Conservation (phyloP, 768 basidiomycete species). For the Cyathus striatus region DNA sequence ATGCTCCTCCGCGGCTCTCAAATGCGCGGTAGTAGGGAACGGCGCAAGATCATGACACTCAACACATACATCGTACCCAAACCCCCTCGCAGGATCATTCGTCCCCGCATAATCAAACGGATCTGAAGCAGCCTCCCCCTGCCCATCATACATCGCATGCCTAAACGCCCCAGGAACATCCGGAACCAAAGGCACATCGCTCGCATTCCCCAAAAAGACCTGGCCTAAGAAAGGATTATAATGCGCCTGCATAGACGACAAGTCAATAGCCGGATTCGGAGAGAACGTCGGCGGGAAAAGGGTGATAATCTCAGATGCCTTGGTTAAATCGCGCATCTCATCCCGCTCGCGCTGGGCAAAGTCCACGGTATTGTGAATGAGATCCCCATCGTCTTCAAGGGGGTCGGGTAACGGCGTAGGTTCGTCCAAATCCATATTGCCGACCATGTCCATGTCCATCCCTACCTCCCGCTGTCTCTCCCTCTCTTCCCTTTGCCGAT, state of each 20-base stretch:
- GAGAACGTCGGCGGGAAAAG: constrained; percentile 21
- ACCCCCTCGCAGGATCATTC: constrained; percentile 42
- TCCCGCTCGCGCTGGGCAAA: constrained; percentile 82
- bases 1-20: constrained; percentile 76
- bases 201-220: constrained; percentile 78
- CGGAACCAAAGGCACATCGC: constrained; percentile 61
- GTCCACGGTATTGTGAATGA: constrained; percentile 59
- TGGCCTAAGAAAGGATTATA: constrained; percentile 62
- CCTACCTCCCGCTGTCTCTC: constrained; percentile 8
- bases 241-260: constrained; percentile 28
- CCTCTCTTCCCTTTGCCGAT: constrained; percentile 8
- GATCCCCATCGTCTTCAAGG: constrained; percentile 9
- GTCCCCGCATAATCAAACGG: constrained; percentile 36
- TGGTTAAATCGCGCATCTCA: constrained; percentile 86
- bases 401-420: not conserved
- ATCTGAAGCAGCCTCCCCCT: constrained; percentile 21
- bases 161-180: constrained; percentile 20
- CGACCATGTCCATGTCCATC: constrained; percentile 6
- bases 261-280: constrained; percentile 11
- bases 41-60: constrained; percentile 83
- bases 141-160: constrained; percentile 11
- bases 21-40: constrained; percentile 61
- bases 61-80: constrained; percentile 81
- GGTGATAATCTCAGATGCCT: constrained; percentile 72
- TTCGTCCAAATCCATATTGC: not conserved